Evolutionary conservation across 2,329 filamentous ascomycete genomes (phyloP).

Genomic region (Akanthomyces dipterigenus): DNA sequence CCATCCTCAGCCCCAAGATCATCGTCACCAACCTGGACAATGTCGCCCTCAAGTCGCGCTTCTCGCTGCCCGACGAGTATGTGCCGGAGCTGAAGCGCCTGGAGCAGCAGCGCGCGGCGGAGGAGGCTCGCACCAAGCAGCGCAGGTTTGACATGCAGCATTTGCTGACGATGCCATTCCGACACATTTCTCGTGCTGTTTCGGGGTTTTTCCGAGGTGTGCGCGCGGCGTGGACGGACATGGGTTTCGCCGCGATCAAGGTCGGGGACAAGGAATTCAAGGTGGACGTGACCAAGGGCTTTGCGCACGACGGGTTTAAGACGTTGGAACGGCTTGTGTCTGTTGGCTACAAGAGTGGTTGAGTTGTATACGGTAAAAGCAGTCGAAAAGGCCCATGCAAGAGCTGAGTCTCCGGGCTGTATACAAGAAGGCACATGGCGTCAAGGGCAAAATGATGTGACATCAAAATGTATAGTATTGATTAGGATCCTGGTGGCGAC

Average conservation of each 20-base stretch:
- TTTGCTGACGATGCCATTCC: constrained; percentile 51
- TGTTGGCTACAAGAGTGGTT: constrained; percentile 18
- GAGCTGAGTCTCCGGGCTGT: background rate
- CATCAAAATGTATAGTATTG: background rate
- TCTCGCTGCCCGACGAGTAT: constrained; percentile 32
- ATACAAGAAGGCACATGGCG: background rate
- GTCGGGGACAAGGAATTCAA: constrained; percentile 46
- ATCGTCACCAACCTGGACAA: constrained; percentile 29
- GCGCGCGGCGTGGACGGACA: constrained; percentile 46
- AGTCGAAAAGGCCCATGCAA: background rate
- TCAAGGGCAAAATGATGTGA: background rate
- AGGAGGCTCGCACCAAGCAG: constrained; percentile 30
- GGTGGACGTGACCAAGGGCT: constrained; percentile 50
- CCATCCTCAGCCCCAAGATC: constrained; percentile 39
- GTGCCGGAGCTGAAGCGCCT: constrained; percentile 28
- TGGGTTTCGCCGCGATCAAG: constrained; percentile 47
- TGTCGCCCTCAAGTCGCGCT: constrained; percentile 29
- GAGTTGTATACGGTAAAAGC: background rate
- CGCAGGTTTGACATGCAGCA: constrained; percentile 48
- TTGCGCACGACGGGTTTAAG: constrained; percentile 51
- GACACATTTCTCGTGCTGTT: constrained; percentile 38
- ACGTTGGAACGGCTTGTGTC: constrained; percentile 50
- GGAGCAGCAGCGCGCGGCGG: constrained; percentile 28
- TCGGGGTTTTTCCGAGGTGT: constrained; percentile 37
- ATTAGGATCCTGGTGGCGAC: background rate